Evolutionary conservation across 345 rosid genomes (phyloP).

Genomic region (Citrus inodora): DNA sequence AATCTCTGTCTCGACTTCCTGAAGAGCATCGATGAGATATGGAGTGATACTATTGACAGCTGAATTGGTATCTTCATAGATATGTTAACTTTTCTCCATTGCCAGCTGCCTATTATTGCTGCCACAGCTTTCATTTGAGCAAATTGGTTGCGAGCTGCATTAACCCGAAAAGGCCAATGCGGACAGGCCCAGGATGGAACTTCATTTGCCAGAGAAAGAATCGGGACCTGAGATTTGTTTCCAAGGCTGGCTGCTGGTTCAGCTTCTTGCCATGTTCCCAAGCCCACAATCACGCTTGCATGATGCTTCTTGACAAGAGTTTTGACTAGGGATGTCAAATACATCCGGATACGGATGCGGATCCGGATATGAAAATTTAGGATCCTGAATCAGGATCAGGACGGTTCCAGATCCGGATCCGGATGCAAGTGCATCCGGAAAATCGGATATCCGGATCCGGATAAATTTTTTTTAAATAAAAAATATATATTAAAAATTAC

Average conservation of each 20-base stretch:
- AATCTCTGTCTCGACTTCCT: neutral
- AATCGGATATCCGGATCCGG: too few relatives aligned
- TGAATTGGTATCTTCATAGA: constrained; percentile 25
- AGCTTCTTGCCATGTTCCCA: constrained; percentile 20
- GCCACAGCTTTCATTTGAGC: constrained; percentile 24
- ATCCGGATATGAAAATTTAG: too few relatives aligned
- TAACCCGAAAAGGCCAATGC: constrained; percentile 30
- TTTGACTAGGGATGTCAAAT: too few relatives aligned
- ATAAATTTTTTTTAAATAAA: too few relatives aligned
- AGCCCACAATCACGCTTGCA: constrained; percentile 21
- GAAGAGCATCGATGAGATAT: constrained; percentile 17
- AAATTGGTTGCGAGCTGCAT: constrained; percentile 16
- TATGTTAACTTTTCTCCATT: constrained; percentile 29
- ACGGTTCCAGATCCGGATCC: too few relatives aligned
- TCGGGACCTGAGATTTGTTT: constrained; percentile 11
- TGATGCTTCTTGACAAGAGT: constrained; percentile 14
- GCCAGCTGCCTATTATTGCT: constrained; percentile 20
- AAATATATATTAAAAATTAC: too few relatives aligned
- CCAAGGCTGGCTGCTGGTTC: constrained; percentile 21
- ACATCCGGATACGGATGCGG: too few relatives aligned
- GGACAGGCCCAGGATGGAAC: constrained; percentile 12
- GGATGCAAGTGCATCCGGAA: too few relatives aligned
- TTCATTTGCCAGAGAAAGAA: constrained; percentile 25
- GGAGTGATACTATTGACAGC: constrained; percentile 5
- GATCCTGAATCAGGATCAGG: too few relatives aligned